A percentile compares a stretch with the other conserved stretches of the same genome.
Conservation (phyloP, 140 eudicot species). For the Stevia rebaudiana region DNA sequence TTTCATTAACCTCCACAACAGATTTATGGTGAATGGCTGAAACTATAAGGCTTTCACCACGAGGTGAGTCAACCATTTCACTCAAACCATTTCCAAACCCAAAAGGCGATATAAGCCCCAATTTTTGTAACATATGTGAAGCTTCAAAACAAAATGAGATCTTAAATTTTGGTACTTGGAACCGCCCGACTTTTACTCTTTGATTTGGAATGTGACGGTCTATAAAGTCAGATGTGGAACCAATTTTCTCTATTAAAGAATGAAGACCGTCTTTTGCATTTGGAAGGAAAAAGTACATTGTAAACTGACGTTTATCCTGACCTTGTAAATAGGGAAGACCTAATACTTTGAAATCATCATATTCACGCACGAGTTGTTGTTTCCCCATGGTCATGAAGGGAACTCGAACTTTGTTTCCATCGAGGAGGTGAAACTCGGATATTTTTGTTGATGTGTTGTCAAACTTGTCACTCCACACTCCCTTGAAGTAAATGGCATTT, state of each 20-base stretch:
- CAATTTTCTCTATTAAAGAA: conserved; percentile 36
- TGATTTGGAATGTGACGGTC: conserved; percentile 38
- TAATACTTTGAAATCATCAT: conserved; percentile 51
- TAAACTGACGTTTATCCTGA: conserved; percentile 46
- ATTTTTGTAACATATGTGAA: conserved; percentile 40
- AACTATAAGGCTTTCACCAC: conserved; percentile 34
- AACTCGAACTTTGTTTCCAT: conserved; percentile 25
- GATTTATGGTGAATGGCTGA: conserved; percentile 49
- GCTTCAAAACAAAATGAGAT: conserved; percentile 58
- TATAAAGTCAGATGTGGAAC: conserved; percentile 38
- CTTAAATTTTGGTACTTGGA: conserved; percentile 58
- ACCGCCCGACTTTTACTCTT: conserved; percentile 28
- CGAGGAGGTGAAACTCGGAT: conserved; percentile 27
- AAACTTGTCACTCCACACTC: conserved; percentile 27
- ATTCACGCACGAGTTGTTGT: conserved; percentile 31
- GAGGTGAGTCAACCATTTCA: conserved; percentile 53
- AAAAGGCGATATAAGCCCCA: conserved; percentile 48
- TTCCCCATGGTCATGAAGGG: conserved; percentile 36
- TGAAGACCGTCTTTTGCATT: conserved; percentile 52
- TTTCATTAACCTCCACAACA: conserved; percentile 62
- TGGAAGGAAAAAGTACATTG: conserved; percentile 65
- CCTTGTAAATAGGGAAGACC: conserved; percentile 62
- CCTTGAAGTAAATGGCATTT: conserved; percentile 48
- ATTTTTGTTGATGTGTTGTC: conserved; percentile 14
- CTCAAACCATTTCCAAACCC: conserved; percentile 30